Percentiles rank a stretch among this genome's conserved stretches.
phyloP scores from a whole-genome alignment of 169 alveolate genomes.

The Plasmodium berghei region DNA sequence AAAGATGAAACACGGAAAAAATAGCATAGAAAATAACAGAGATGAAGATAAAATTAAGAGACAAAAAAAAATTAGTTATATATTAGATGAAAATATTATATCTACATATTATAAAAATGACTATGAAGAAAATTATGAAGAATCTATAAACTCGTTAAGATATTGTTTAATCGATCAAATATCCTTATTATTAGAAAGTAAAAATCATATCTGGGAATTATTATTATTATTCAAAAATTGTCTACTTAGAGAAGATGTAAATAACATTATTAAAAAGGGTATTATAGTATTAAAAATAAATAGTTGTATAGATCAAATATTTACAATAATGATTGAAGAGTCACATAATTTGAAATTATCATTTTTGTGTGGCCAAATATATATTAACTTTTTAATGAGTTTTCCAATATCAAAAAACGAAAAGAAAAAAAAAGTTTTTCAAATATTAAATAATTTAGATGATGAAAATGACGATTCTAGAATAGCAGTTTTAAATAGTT shows the following conservation, averaged over 20 bases:
- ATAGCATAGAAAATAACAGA: background rate
- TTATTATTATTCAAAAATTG: conserved; percentile 61
- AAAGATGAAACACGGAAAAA: background rate
- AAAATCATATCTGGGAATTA: conserved; percentile 59
- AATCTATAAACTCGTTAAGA: conserved; percentile 33
- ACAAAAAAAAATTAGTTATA: conserved; percentile 29
- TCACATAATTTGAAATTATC: conserved; percentile 69
- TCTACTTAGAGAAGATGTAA: conserved; percentile 52
- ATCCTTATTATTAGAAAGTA: conserved; percentile 58
- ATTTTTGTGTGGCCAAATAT: conserved; percentile 75
- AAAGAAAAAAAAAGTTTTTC: conserved; percentile 55
- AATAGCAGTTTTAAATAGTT: conserved; percentile 41
- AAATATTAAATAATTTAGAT: conserved; percentile 52
- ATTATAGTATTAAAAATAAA: conserved; percentile 39
- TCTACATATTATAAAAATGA: conserved; percentile 7
- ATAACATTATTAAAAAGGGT: conserved; percentile 28
- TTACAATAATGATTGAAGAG: conserved; percentile 70
- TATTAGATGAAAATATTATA: conserved; percentile 38
- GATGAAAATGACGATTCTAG: conserved; percentile 67
- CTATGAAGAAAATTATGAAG: conserved; percentile 6
- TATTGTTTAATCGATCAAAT: conserved; percentile 63
- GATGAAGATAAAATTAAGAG: background rate
- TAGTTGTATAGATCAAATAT: conserved; percentile 62
- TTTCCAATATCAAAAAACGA: conserved; percentile 63
- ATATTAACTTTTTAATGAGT: conserved; percentile 63